Conservation (phyloP, 2,329 filamentous ascomycete species). For the Claviceps monticola region DNA sequence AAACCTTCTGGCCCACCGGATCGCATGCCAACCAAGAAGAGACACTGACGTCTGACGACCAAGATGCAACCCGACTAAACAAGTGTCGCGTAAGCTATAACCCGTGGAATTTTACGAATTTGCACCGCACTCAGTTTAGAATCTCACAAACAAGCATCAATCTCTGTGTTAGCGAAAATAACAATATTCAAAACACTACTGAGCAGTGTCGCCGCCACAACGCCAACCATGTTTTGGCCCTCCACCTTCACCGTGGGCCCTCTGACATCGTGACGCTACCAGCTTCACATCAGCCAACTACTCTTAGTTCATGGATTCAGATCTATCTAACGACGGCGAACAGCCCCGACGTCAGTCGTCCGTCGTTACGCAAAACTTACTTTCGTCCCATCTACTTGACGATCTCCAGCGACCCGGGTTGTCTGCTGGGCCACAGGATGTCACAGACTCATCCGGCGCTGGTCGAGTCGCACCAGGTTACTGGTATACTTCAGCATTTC, state of each 20-base stretch:
- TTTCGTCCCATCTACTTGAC: conserved; percentile 7
- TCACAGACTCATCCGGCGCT: conserved; percentile 10
- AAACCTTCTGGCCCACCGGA: too few species aligned
- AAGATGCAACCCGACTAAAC: too few species aligned
- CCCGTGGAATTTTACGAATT: too few species aligned
- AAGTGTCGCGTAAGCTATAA: too few species aligned
- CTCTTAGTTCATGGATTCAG: conserved; percentile 16
- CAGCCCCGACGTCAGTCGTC: conserved; percentile 25
- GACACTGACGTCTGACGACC: too few species aligned
- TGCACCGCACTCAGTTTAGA: too few species aligned
- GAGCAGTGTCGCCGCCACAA: not conserved
- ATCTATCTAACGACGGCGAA: conserved; percentile 13
- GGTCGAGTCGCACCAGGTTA: conserved; percentile 34
- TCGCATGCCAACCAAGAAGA: too few species aligned
- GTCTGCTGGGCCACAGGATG: not conserved
- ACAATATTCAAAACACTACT: too few species aligned
- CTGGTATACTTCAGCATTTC: conserved; percentile 35
- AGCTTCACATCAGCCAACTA: not conserved
- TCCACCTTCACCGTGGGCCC: not conserved
- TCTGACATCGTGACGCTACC: conserved; percentile 3
- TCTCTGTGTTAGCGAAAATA: too few species aligned
- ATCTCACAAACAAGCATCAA: too few species aligned
- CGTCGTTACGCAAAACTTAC: conserved; percentile 58
- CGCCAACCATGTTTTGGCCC: not conserved
- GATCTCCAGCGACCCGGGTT: not conserved